Base-by-base conservation (phyloP, 169 alveolate species). In the Eimeria praecox region DNA sequence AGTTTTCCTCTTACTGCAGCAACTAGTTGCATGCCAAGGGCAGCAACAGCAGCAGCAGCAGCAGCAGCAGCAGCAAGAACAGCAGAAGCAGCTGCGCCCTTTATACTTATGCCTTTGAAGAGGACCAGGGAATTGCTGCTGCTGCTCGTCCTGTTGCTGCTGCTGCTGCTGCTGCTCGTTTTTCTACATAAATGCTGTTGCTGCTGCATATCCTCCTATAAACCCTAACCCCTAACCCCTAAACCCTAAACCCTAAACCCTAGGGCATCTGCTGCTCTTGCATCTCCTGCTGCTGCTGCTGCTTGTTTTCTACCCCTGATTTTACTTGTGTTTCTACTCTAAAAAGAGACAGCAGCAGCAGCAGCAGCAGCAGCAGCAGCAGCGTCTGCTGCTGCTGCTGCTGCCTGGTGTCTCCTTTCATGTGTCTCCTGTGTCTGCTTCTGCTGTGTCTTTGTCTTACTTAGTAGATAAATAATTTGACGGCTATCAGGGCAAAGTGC, bases 211-310 rank as follows among this genome's bases (percentile, higher is more conserved):
- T 59, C 30, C n/a, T 20, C 69, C 27, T 24, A 35, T 73, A 73
- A 73, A 33, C 52, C 44, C 14, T 73, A 24, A 71, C 12, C 82
- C 82, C 82, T 71, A 38, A n/a, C 10, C 83, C 83, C 83, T 73
- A 24, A 71, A 71, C 82, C 82, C 82, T 71, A 38, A n/a, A 33
- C 83, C 83, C 83, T 73, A 73, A 73, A 9, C 59, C 14, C 20
- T 52, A 14, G 14, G 6, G 14, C 83, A 0, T 30, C n/a, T 2
- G 83, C 54, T 73, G 83, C 80, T 69, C 44, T 73, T 73, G 14
- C 52, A 0, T 5, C n/a, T 20, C 52, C 54, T 73, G 83, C 83
- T 73, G 49, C n/a, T 73, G 54, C 83, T 42, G 69, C n/a, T 18
- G 5, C 69, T 9, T 59, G 30, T 59, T 9, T 27, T 59, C 69